Percentiles rank a stretch among this genome's conserved stretches.
Conservation (phyloP, 2,329 filamentous ascomycete species). For the Colletotrichum sublineola region DNA sequence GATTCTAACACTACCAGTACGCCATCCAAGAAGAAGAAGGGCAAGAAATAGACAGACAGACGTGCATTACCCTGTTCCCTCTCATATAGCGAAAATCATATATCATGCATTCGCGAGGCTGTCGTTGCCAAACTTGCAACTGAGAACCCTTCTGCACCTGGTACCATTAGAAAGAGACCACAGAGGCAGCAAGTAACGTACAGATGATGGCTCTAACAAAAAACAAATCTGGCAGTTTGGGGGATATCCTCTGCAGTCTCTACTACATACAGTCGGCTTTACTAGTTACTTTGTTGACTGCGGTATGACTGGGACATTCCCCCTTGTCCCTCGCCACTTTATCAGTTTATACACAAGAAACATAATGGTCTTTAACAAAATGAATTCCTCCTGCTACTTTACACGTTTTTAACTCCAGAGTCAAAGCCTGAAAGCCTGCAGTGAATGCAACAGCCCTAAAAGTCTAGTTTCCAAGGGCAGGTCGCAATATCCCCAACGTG, state of each 20-base stretch:
- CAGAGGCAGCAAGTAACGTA: too few relatives aligned
- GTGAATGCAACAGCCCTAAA: conserved; percentile 33
- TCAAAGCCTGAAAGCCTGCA: conserved; percentile 39
- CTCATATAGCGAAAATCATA: conserved; percentile 1
- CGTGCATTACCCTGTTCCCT: neutral
- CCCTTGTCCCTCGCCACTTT: too few relatives aligned
- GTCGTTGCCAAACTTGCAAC: too few relatives aligned
- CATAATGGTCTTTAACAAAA: conserved; percentile 37
- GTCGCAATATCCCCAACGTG: conserved; percentile 17
- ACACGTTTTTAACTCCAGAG: conserved; percentile 42
- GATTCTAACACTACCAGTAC: conserved; percentile 64
- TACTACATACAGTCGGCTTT: too few relatives aligned
- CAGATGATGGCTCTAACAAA: too few relatives aligned
- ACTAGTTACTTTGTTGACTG: too few relatives aligned
- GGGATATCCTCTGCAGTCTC: too few relatives aligned
- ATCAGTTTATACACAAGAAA: too few relatives aligned
- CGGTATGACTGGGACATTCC: too few relatives aligned
- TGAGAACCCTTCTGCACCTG: too few relatives aligned
- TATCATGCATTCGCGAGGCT: neutral
- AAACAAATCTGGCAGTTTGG: too few relatives aligned
- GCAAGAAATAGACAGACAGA: conserved; percentile 66
- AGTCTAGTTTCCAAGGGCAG: conserved; percentile 26
- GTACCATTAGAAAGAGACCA: too few relatives aligned
- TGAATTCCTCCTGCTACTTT: conserved; percentile 40
- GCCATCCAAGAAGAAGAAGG: conserved; percentile 73